These are phyloP conservation scores for Rhododendron vialii DNA, from an alignment of 148 eudicot genomes.

Conservation along the genomic window DNA sequence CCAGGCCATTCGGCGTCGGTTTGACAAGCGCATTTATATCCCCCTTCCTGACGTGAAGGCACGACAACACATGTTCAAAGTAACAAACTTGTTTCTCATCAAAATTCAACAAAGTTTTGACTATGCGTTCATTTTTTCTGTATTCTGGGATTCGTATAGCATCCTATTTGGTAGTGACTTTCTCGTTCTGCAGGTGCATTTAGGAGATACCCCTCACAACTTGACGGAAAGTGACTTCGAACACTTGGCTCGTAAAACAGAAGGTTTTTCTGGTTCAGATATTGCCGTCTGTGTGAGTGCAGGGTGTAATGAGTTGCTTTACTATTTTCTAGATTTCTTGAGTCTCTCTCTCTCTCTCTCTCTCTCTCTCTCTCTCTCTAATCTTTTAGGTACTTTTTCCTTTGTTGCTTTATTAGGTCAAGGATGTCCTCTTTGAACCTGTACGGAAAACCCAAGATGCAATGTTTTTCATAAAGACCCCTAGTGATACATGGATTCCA, in stretches of 20 bases:
- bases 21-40: conserved; percentile 97
- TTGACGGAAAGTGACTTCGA: conserved; percentile 89
- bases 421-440: conserved; percentile 97
- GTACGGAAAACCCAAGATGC: conserved; percentile 99
- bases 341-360: not conserved
- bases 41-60: conserved; percentile 97
- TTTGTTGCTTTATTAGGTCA: conserved; percentile 47
- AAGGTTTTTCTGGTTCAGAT: conserved; percentile 99
- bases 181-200: conserved; percentile 69
- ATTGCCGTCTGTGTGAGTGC: conserved; percentile 90
- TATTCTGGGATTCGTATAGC: not conserved
- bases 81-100: conserved; percentile 17
- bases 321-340: not conserved
- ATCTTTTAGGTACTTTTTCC: not conserved
- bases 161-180: conserved; percentile 3
- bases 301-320: not conserved
- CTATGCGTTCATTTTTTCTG: not conserved
- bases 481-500: conserved; percentile 69
- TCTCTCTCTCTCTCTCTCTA: too few relatives aligned
- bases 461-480: conserved; percentile 63
- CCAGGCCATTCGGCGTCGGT: conserved; percentile 92
- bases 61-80: conserved; percentile 97
- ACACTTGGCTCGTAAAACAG: conserved; percentile 69
- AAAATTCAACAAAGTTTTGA: not conserved
- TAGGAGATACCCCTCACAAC: conserved; percentile 96